Evolutionary conservation across 495 filamentous ascomycete species (phyloP).

Genomic region (Astrocystis sublimbata): DNA sequence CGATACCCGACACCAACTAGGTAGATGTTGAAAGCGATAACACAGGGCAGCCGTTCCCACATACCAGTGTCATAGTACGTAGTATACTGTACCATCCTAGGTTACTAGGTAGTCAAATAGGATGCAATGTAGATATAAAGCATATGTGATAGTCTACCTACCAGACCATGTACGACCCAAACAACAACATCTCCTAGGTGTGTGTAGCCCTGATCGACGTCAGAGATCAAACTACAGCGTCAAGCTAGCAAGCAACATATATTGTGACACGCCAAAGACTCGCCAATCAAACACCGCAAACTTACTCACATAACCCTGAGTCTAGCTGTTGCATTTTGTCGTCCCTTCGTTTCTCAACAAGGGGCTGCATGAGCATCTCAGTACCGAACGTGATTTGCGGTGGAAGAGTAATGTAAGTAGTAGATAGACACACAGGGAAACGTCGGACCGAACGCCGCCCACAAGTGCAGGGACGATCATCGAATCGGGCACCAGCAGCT

Average conservation of each 20-base stretch:
- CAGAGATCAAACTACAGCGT: neutral
- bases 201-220: neutral
- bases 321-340: slow-evolving; percentile 50
- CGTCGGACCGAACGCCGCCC: too few species aligned
- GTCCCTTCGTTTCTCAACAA: too few species aligned
- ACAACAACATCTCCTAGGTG: neutral
- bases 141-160: too few species aligned
- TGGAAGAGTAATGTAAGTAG: too few species aligned
- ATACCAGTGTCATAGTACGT: neutral
- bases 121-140: too few species aligned
- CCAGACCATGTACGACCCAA: neutral
- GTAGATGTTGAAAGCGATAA: neutral
- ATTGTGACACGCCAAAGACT: neutral
- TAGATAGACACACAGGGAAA: too few species aligned
- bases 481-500: too few species aligned
- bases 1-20: neutral
- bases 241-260: neutral
- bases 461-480: too few species aligned
- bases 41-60: neutral
- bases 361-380: slow-evolving; percentile 67
- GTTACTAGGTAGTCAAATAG: too few species aligned
- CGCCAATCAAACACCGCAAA: slow-evolving; percentile 40
- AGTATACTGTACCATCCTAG: too few species aligned
- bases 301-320: slow-evolving; percentile 47
- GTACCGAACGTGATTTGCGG: too few species aligned